Percentiles rank a stretch among this genome's conserved stretches.
Evolutionary conservation across 2,329 filamentous ascomycete species (phyloP).

Genomic region (Gnomoniopsis smithogilvyi): DNA sequence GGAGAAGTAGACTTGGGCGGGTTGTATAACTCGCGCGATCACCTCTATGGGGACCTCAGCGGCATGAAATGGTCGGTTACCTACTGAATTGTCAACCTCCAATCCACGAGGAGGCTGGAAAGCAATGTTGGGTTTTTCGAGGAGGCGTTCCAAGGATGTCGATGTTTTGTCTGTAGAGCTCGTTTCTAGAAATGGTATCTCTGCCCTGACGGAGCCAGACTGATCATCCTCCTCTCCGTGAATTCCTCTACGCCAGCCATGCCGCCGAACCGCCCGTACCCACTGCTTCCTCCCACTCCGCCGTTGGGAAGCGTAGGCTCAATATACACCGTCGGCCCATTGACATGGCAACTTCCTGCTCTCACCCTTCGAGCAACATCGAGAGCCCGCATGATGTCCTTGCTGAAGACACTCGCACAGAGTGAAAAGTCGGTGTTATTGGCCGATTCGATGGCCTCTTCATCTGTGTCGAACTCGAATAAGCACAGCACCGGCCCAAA

Average conservation of each 20-base stretch:
- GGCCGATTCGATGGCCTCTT: conserved; percentile 62
- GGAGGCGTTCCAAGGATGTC: too few species aligned
- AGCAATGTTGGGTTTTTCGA: too few species aligned
- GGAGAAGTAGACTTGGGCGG: too few species aligned
- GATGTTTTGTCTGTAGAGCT: too few species aligned
- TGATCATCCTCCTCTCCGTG: conserved; percentile 34
- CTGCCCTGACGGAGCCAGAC: conserved; percentile 23
- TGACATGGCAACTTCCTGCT: conserved; percentile 47
- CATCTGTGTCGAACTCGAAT: conserved; percentile 54
- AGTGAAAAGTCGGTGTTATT: conserved; percentile 71
- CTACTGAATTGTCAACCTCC: too few species aligned
- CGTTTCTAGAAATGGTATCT: conserved; percentile 22
- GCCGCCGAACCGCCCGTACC: conserved; percentile 39
- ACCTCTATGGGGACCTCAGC: too few species aligned
- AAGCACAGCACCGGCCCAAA: conserved; percentile 65
- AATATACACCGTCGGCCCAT: conserved; percentile 41
- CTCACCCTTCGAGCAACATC: conserved; percentile 52
- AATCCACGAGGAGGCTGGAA: too few species aligned
- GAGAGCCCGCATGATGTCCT: conserved; percentile 52
- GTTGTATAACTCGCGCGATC: too few species aligned
- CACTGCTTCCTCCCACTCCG: conserved; percentile 38
- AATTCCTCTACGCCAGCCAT: conserved; percentile 33
- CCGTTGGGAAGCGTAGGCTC: conserved; percentile 40
- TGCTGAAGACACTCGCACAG: conserved; percentile 61
- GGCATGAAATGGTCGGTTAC: too few species aligned